A percentile compares a stretch with the other conserved stretches of the same genome.
Conservation (phyloP, 257 asterid genomes). For the Plantago major region DNA sequence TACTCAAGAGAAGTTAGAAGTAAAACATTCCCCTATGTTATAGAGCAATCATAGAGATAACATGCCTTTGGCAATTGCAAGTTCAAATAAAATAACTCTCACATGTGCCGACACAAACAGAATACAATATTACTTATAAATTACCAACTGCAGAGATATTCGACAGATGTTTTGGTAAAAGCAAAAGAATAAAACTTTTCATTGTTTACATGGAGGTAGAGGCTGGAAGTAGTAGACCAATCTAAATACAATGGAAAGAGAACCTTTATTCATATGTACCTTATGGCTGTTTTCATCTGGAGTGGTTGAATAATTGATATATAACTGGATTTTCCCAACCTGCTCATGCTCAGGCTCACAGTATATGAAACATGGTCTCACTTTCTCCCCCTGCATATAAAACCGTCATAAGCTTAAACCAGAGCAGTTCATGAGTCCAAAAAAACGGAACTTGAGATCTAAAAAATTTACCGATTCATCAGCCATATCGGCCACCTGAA, state of each 20-base stretch:
- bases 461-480: conserved; percentile 68
- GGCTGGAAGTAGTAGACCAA: not conserved
- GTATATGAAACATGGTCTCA: conserved; percentile 72
- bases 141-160: no score
- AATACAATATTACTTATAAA: no score
- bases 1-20: not conserved
- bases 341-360: conserved; percentile 88
- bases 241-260: not conserved
- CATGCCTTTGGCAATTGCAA: no score
- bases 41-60: no score
- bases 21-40: no score
- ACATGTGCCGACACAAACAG: no score
- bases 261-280: conserved; percentile 31
- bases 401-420: conserved; percentile 17
- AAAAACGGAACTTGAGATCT: conserved; percentile 13
- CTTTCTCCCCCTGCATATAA: conserved; percentile 72
- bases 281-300: conserved; percentile 64
- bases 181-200: no score
- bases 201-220: no score
- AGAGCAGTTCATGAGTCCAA: not conserved
- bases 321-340: conserved; percentile 80
- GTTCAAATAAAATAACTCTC: no score
- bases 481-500: conserved; percentile 88
- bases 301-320: conserved; percentile 63
- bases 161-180: no score